Percentiles rank a stretch among this genome's conserved stretches.
Evolutionary conservation across 306 rosid genomes (phyloP).

Genomic region (Parietaria judaica): DNA sequence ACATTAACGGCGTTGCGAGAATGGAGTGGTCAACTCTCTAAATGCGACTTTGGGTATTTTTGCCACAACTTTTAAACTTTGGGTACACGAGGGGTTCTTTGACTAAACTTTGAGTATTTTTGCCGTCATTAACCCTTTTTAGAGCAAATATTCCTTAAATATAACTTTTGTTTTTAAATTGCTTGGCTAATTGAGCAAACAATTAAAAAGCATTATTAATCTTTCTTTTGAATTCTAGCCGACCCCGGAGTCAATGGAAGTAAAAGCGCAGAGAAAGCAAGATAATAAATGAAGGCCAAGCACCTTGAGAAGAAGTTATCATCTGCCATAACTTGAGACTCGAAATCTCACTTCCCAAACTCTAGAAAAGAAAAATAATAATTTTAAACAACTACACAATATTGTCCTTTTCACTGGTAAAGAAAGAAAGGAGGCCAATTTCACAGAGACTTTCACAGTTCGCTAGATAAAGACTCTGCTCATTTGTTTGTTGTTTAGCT

Average conservation of each 20-base stretch:
- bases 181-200: no score
- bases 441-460: not conserved
- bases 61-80: no score
- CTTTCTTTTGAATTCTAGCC: no score
- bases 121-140: no score
- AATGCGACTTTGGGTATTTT: no score
- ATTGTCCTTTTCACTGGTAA: constrained; percentile 3
- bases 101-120: no score
- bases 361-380: constrained; percentile 13
- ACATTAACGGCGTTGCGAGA: no score
- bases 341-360: constrained; percentile 32
- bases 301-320: constrained; percentile 3
- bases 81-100: no score
- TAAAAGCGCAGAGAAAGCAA: not conserved
- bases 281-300: not conserved
- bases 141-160: no score
- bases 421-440: not conserved
- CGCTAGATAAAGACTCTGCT: constrained; percentile 10
- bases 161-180: no score
- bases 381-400: constrained; percentile 1
- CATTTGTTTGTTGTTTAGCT: constrained; percentile 26
- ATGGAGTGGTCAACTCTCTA: no score
- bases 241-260: not conserved
- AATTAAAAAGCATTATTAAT: no score
- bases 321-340: constrained; percentile 21